phyloP scores from a whole-genome alignment of 371 early-diverging fungal genomes.

The Blakeslea trispora region DNA sequence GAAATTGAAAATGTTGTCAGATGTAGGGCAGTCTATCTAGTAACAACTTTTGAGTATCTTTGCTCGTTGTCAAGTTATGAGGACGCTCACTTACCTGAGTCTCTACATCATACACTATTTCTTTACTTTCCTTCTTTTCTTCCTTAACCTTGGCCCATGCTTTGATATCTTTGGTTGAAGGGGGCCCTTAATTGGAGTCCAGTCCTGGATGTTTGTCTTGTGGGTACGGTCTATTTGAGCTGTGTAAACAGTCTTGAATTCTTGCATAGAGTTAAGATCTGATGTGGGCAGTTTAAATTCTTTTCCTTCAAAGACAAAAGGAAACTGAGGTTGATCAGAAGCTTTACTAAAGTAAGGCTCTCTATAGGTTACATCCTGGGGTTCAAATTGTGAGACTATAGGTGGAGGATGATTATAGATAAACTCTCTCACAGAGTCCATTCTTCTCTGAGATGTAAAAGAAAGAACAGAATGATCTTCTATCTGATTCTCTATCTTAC shows the following conservation, averaged over 20 bases:
- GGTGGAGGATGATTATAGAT: conserved; percentile 31
- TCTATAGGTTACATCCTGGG: conserved; percentile 38
- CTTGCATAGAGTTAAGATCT: conserved; percentile 21
- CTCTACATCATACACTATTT: neutral
- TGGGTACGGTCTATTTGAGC: neutral
- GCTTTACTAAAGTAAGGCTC: conserved; percentile 68
- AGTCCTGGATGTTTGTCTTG: conserved; percentile 19
- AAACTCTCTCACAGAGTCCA: conserved; percentile 9
- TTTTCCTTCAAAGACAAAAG: conserved; percentile 56
- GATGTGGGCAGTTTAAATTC: conserved; percentile 50
- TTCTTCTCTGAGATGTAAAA: too few species aligned
- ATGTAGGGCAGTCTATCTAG: conserved; percentile 63
- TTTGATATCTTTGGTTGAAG: conserved; percentile 24
- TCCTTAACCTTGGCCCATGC: conserved; percentile 26
- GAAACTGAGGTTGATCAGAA: conserved; percentile 51
- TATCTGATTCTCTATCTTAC: too few species aligned
- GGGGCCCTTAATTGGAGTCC: conserved; percentile 42
- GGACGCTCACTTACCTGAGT: conserved; percentile 17
- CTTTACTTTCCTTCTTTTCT: conserved; percentile 1
- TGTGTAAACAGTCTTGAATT: conserved; percentile 12
- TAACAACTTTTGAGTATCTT: too few species aligned
- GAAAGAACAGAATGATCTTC: too few species aligned
- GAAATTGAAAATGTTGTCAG: conserved; percentile 53
- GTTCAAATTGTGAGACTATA: conserved; percentile 2
- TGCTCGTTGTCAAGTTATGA: too few species aligned